Evolutionary conservation across 441 rosid species (phyloP), one percentile per base, ranked within the genome.

Genomic region (Biscutella auriculata): DNA sequence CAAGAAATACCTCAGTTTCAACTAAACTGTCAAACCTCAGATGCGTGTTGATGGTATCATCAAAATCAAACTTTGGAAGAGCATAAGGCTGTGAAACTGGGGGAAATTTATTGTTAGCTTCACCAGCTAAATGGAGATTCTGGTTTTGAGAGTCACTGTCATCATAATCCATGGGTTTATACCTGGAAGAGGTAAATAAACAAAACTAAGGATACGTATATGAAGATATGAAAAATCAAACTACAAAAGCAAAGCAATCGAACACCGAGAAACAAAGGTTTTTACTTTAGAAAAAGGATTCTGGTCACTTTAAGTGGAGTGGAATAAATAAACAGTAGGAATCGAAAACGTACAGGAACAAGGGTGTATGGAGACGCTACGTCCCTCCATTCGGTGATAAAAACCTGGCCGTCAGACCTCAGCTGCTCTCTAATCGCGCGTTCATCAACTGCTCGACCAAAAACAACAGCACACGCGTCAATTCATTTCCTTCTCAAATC

Each of bases 351-450:
- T 80, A 88, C 97, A 93, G 79, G 84, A 75, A 75, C 70, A 83
- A 92, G 77, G 80, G 85, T 83, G 91, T 80, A 76, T 81, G 80
- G 84, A 88, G 87, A 83, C 78, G 96, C 88, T 85, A 94, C 97
- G 97, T 89, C 99, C 99, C 99, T 94, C 99, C 99, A 94, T 94
- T 70, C 97, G 97, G 83, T 67, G 92, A 82, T 66, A 71, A 79
- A 78, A 75, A 79, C 83, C 63, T 16, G 73, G 67, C 81, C 77
- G 82, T 75, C 70, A 51, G 81, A 75, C 77, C 88, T 86, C 75
- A 82, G 61, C 69, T 82, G 74, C 63, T 79, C 70, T 77, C 68
- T 68, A 81, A 74, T 73, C 76, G 81, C 68, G 71, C 65, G 74
- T 58, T 74, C 91, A 82, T 85, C 87, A 75, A 79, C 76, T 71